Conservation (phyloP, 345 rosid species). For the Eucalyptus cloeziana region DNA sequence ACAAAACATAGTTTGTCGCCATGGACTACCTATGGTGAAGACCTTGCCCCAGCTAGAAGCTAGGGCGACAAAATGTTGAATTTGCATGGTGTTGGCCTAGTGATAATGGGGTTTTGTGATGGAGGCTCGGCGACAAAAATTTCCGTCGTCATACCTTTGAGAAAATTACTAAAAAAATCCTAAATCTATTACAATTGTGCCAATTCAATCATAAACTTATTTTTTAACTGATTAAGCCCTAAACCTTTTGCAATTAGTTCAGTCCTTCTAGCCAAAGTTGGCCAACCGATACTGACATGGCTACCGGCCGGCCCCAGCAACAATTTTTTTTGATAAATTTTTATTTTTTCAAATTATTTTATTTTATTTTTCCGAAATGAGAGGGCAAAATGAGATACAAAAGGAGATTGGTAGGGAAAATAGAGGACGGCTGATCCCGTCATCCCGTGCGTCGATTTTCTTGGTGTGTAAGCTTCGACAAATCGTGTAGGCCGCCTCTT, state of each 20-base stretch:
- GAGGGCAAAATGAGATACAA: not conserved
- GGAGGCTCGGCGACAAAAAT: not conserved
- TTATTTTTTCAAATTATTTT: no score
- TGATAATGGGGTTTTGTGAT: not conserved
- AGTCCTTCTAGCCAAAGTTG: no score
- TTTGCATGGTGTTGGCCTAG: not conserved
- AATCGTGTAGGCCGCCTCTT: not conserved
- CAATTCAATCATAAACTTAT: no score
- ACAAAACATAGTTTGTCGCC: not conserved
- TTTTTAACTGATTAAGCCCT: no score
- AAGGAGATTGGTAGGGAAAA: not conserved
- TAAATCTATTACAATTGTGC: no score
- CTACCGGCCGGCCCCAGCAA: no score
- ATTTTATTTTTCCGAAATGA: not conserved
- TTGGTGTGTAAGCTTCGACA: not conserved
- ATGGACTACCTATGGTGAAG: not conserved
- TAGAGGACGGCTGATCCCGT: not conserved
- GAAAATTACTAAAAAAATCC: no score
- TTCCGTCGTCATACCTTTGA: no score
- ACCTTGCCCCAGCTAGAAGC: not conserved
- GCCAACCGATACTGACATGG: accelerated
- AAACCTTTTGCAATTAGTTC: no score
- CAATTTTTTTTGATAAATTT: no score
- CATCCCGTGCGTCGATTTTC: not conserved
- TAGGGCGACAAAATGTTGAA: not conserved